Conservation (phyloP, 441 rosid genomes). For the Biscutella laevigata region DNA sequence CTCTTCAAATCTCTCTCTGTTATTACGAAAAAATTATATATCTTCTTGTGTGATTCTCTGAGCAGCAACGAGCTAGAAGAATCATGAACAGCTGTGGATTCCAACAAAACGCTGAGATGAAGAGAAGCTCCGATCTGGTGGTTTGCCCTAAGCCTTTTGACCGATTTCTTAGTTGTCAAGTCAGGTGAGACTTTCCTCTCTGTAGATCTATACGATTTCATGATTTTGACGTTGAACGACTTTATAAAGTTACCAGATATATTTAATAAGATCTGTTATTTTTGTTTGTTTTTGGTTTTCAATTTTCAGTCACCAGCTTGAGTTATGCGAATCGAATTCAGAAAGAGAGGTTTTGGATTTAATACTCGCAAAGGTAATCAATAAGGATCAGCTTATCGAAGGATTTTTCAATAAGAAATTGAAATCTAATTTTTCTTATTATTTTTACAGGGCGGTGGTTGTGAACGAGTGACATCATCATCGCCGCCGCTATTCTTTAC, state of each 20-base stretch:
- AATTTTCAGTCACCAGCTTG: constrained; percentile 59
- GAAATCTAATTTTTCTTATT: neutral
- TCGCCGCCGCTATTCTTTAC: constrained; percentile 52
- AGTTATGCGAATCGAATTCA: constrained; percentile 37
- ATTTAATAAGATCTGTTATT: too few species aligned
- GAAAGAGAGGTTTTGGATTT: constrained; percentile 60
- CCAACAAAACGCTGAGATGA: constrained; percentile 46
- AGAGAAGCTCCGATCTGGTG: constrained; percentile 28
- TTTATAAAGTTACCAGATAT: neutral
- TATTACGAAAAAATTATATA: too few species aligned
- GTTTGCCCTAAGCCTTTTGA: constrained; percentile 71
- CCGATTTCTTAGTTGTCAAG: constrained; percentile 56
- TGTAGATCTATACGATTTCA: too few species aligned
- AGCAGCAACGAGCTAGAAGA: neutral
- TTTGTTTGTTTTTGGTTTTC: neutral
- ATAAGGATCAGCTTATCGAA: too few species aligned
- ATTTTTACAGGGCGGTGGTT: constrained; percentile 42
- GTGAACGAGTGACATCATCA: constrained; percentile 17
- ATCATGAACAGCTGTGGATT: constrained; percentile 60
- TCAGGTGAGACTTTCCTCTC: constrained; percentile 52
- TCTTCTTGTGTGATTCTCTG: neutral
- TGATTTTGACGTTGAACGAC: too few species aligned
- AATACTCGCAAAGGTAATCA: constrained; percentile 56
- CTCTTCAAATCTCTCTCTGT: neutral
- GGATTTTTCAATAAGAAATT: too few species aligned